Percentiles rank a stretch among this genome's conserved stretches.
Evolutionary conservation across 495 filamentous ascomycete species (phyloP).

Genomic region (Penicilliopsis zonata): DNA sequence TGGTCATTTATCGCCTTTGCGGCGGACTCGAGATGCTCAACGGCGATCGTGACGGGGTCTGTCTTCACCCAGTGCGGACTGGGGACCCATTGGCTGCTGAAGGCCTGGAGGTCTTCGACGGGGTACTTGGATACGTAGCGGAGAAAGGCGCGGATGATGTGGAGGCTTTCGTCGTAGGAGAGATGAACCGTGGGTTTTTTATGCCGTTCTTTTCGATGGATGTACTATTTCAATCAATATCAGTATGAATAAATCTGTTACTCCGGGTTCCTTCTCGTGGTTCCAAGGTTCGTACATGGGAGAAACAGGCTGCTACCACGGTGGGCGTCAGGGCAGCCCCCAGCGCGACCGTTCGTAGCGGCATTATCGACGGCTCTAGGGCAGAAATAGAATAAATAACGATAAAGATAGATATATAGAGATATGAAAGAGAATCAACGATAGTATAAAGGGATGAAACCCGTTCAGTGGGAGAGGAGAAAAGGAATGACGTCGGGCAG

Average conservation of each 20-base stretch:
- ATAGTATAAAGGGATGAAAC: too few relatives aligned
- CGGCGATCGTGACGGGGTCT: constrained; percentile 57
- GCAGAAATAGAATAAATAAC: too few relatives aligned
- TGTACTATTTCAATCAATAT: constrained; percentile 57
- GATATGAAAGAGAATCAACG: too few relatives aligned
- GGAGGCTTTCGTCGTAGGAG: constrained; percentile 90
- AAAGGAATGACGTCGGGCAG: too few relatives aligned
- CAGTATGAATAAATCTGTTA: too few relatives aligned
- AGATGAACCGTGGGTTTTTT: constrained; percentile 76
- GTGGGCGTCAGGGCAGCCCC: constrained; percentile 65
- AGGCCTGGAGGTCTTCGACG: constrained; percentile 83
- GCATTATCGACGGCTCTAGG: constrained; percentile 23
- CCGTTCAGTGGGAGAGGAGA: too few relatives aligned
- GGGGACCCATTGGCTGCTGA: constrained; percentile 83
- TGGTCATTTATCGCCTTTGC: constrained; percentile 53
- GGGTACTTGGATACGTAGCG: constrained; percentile 71
- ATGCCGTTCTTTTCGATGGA: constrained; percentile 61
- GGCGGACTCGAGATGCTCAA: constrained; percentile 44
- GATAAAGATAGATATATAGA: not conserved
- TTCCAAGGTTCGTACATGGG: constrained; percentile 51
- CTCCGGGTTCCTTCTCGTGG: too few relatives aligned
- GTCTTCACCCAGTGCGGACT: constrained; percentile 79
- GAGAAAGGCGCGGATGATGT: constrained; percentile 76
- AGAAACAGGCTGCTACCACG: constrained; percentile 64
- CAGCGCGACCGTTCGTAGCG: constrained; percentile 63